Evolutionary conservation across 306 rosid genomes (phyloP).

Genomic region (Vicia villosa): DNA sequence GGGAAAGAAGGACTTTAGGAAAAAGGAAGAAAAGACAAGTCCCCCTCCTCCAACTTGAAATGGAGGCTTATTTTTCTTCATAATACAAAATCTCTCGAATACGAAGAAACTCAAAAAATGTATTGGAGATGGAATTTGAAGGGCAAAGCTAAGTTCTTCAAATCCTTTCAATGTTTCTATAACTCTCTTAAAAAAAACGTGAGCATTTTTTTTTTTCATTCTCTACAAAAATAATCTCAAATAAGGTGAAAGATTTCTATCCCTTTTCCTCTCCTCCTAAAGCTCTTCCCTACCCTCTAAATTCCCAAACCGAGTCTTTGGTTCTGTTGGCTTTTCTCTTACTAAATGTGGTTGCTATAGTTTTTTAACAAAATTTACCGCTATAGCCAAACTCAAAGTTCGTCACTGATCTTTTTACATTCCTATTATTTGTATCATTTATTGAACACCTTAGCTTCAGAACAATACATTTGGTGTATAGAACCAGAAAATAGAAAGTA

Average conservation of each 20-base stretch:
- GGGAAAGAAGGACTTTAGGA: neutral
- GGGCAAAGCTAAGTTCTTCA: too few relatives aligned
- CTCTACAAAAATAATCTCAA: neutral
- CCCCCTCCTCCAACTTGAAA: too few relatives aligned
- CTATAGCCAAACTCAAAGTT: neutral
- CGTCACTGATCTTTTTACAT: neutral
- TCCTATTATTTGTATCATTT: neutral
- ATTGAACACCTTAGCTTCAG: neutral
- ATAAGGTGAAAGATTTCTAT: neutral
- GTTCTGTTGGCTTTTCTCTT: neutral
- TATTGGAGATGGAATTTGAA: too few relatives aligned
- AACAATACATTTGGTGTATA: neutral
- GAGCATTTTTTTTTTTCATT: neutral
- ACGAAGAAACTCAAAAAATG: too few relatives aligned
- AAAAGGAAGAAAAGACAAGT: too few relatives aligned
- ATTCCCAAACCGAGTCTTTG: neutral
- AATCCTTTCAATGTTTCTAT: neutral
- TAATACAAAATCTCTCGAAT: too few relatives aligned
- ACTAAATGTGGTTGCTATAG: neutral
- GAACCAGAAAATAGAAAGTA: conserved; percentile 1
- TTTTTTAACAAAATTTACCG: too few relatives aligned
- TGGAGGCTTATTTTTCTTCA: too few relatives aligned
- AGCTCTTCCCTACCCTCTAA: neutral
- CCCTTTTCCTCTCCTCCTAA: neutral
- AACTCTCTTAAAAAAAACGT: neutral